phyloP scores from a whole-genome alignment of 148 eudicot species.

The Vaccinium darrowii region DNA sequence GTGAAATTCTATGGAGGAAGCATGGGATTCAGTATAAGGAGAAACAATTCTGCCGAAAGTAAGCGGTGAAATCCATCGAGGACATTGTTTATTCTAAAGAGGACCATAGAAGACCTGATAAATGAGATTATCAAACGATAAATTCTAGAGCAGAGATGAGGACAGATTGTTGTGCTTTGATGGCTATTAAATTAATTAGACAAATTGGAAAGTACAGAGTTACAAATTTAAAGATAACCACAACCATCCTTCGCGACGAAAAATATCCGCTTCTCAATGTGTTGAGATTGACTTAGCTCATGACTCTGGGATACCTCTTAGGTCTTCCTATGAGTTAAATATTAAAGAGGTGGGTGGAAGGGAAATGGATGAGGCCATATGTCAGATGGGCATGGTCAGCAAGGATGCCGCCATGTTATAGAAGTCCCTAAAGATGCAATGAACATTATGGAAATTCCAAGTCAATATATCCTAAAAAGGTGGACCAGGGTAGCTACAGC shows the following conservation, averaged over 20 bases:
- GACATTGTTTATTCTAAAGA: neutral
- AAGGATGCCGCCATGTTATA: neutral
- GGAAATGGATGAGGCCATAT: slow-evolving; percentile 1
- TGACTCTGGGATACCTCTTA: too few species aligned
- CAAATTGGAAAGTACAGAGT: neutral
- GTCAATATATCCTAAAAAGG: neutral
- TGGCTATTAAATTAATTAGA: neutral
- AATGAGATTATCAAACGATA: neutral
- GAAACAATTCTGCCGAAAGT: too few species aligned
- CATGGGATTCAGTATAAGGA: too few species aligned
- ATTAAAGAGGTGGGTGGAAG: too few species aligned
- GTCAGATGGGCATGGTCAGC: slow-evolving; percentile 9
- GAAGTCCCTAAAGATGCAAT: neutral
- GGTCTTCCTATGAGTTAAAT: neutral
- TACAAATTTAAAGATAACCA: neutral
- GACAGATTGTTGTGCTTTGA: neutral
- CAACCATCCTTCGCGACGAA: neutral
- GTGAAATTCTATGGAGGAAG: neutral
- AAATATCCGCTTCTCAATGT: too few species aligned
- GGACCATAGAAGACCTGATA: neutral
- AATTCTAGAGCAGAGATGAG: neutral
- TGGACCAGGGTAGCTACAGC: neutral
- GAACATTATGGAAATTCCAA: neutral
- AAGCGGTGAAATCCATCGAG: too few species aligned
- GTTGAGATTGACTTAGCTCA: too few species aligned